These are phyloP conservation scores for Diaporthe longicolla DNA, from an alignment of 2,329 filamentous ascomycete genomes.

Conservation along the genomic window DNA sequence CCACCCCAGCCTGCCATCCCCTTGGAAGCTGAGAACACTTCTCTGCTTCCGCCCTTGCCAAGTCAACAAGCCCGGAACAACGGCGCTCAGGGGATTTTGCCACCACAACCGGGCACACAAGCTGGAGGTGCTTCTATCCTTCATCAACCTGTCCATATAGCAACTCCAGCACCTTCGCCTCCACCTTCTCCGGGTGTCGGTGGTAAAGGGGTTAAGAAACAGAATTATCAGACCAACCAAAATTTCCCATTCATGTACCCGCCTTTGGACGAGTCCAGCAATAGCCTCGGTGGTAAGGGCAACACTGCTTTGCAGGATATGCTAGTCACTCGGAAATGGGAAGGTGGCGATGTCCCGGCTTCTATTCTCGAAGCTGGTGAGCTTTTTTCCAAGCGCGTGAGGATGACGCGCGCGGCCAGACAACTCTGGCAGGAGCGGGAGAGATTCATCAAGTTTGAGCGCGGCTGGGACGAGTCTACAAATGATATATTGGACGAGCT, in stretches of 20 bases:
- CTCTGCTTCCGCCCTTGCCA: constrained; percentile 86
- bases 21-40: constrained; percentile 90
- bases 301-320: constrained; percentile 83
- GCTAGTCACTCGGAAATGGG: constrained; percentile 88
- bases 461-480: constrained; percentile 81
- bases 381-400: constrained; percentile 89
- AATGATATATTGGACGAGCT: constrained; percentile 59
- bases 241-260: constrained; percentile 99
- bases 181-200: constrained; percentile 90
- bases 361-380: constrained; percentile 96
- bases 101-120: constrained; percentile 66
- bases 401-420: constrained; percentile 90
- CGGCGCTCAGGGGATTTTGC: constrained; percentile 73
- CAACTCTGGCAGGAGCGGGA: constrained; percentile 97
- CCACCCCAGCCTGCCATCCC: constrained; percentile 87
- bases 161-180: constrained; percentile 96
- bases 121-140: constrained; percentile 83
- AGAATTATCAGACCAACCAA: constrained; percentile 99
- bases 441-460: constrained; percentile 89
- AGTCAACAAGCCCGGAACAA: constrained; percentile 77
- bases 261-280: constrained; percentile 89
- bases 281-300: constrained; percentile 91
- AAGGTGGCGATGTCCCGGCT: constrained; percentile 92
- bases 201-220: constrained; percentile 96
- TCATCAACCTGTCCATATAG: constrained; percentile 96